Base-by-base conservation (phyloP, 371 early-diverging fungal genomes). In the Lichtheimia corymbifera region DNA sequence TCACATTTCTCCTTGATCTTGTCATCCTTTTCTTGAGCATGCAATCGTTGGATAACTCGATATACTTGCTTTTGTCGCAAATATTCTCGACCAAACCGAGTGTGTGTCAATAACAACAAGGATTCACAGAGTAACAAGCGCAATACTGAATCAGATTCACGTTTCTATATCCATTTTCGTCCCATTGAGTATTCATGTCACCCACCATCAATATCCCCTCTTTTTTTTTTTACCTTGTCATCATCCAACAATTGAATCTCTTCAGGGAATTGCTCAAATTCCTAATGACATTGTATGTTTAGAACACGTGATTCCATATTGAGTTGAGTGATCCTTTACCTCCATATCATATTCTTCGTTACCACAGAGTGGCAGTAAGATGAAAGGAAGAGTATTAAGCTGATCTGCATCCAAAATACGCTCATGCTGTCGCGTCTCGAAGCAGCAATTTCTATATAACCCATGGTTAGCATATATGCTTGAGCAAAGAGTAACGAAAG, bases 191-290 rank as follows among this genome's bases (percentile, higher is more conserved):
- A 25, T 15, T 9, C 27, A 13, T 6, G 18, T 15, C 15, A 50
- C 25, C 25, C 5, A 41, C 17, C 40, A 41, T 9, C 9, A 40
- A 42, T 2, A 13, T 40, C 13, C 14, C 12, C 41, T 51, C n/a
- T n/a, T n/a, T 14, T 22, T 28, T 13, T 45, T 14, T 28, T 43
- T 70, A 81, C 81, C 75, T 96, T 96, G 47, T 87, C 87, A 18
- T 88, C 85, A 47, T 87, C 93, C 54, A 96, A 71, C 15, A 97
- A 72, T 71, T 94, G 96, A 42, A 95, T 86, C 68, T 95, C 95
- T 55, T 93, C 94, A 0, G 96, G 97, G 84, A 97, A 92, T 41
- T 87, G 87, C 49, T 95, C 96, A 86, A 93, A 93, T 61, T 97
- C 96, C 79, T 47, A 22, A 7, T 2, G 17, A 17, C 47, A n/a